These are phyloP conservation scores for Penicillium angulare DNA, from an alignment of 495 filamentous ascomycete species.

Conservation along the genomic window DNA sequence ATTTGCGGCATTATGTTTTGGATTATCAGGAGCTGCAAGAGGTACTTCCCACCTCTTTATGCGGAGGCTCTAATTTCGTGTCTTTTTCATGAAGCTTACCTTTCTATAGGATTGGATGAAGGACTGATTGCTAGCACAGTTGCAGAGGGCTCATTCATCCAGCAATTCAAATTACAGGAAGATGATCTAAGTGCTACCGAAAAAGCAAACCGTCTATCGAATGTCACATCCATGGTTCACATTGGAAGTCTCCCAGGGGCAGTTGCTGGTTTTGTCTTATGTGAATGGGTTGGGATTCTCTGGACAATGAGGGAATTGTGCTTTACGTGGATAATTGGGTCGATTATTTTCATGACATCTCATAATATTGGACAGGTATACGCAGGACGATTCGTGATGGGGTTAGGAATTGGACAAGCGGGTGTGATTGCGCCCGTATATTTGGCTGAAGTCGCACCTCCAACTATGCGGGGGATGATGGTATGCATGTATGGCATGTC, in stretches of 20 bases:
- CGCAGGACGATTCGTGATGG: conserved; percentile 58
- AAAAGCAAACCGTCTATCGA: conserved; percentile 53
- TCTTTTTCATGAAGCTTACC: not conserved
- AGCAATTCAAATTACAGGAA: conserved; percentile 11
- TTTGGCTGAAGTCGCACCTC: conserved; percentile 58
- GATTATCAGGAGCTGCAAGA: not conserved
- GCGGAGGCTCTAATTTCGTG: not conserved
- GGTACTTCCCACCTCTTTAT: not conserved
- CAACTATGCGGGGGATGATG: conserved; percentile 51
- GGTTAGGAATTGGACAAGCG: conserved; percentile 59
- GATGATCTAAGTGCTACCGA: conserved; percentile 46
- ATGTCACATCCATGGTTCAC: conserved; percentile 64
- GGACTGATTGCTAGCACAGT: conserved; percentile 50
- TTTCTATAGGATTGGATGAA: conserved; percentile 47
- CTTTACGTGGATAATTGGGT: conserved; percentile 55
- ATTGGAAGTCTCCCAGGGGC: conserved; percentile 58
- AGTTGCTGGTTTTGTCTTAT: conserved; percentile 56
- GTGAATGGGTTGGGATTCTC: conserved; percentile 58
- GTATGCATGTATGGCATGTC: conserved; percentile 59
- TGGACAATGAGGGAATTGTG: conserved; percentile 60
- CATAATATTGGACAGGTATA: conserved; percentile 56
- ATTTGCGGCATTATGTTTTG: not conserved
- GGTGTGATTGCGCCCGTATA: conserved; percentile 58
- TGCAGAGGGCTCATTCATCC: conserved; percentile 27
- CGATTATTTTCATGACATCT: conserved; percentile 55